Conservation (phyloP, 805 yeast species). For the Cyberlindnera galapagoensis region DNA sequence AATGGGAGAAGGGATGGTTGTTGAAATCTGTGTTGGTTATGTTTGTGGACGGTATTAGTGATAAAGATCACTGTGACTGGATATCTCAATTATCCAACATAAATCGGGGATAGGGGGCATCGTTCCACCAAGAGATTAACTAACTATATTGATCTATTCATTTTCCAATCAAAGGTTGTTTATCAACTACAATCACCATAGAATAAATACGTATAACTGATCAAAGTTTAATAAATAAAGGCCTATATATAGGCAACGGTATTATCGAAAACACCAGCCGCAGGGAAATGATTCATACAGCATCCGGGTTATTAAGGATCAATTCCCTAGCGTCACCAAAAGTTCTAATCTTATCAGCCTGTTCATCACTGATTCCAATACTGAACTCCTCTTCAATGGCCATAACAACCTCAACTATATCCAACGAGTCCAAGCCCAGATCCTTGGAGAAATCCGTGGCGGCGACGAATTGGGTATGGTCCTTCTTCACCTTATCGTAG, state of each 20-base stretch:
- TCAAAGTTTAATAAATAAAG: slow-evolving; percentile 9
- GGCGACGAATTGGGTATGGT: slow-evolving; percentile 23
- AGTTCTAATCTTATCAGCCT: slow-evolving; percentile 81
- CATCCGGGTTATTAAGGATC: slow-evolving; percentile 34
- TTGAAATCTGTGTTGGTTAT: too few species aligned
- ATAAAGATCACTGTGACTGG: too few species aligned
- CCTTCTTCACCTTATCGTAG: slow-evolving; percentile 43
- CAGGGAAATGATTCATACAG: slow-evolving; percentile 13
- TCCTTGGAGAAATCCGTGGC: slow-evolving; percentile 56
- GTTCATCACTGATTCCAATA: slow-evolving; percentile 68
- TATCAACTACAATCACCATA: not conserved
- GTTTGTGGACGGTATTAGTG: too few species aligned
- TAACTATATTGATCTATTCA: too few species aligned
- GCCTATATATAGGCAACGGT: not conserved
- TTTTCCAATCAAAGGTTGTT: too few species aligned
- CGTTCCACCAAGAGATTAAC: too few species aligned
- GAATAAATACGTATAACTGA: not conserved
- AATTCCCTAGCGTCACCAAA: slow-evolving; percentile 82
- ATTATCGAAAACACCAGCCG: not conserved
- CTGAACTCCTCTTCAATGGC: slow-evolving; percentile 66
- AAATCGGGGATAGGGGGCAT: too few species aligned
- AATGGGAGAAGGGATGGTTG: too few species aligned
- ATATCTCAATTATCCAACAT: too few species aligned
- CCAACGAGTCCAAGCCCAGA: slow-evolving; percentile 65
- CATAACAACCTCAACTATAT: slow-evolving; percentile 65